Percentiles rank a stretch among this genome's conserved stretches.
Evolutionary conservation across 306 rosid species (phyloP).

Genomic region (Quercus parvula): DNA sequence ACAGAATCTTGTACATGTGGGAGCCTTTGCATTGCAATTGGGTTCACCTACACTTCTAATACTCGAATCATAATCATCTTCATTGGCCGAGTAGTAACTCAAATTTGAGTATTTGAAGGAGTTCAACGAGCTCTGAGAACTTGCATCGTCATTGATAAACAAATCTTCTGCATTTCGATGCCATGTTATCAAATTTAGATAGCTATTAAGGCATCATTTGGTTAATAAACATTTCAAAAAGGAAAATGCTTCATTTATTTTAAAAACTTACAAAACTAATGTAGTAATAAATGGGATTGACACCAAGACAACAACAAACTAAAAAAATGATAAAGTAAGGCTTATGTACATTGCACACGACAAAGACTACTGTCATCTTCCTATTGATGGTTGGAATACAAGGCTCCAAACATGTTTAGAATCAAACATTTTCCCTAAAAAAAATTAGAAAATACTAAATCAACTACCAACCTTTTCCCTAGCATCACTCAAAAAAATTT

Average conservation of each 20-base stretch:
- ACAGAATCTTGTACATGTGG: slow-evolving; percentile 59
- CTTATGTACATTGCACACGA: rapidly evolving
- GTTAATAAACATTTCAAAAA: too few relatives aligned
- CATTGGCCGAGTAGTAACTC: slow-evolving; percentile 40
- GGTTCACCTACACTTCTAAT: slow-evolving; percentile 17
- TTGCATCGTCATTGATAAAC: slow-evolving; percentile 44
- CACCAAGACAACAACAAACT: too few relatives aligned
- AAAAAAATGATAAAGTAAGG: too few relatives aligned
- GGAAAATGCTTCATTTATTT: too few relatives aligned
- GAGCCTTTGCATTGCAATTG: slow-evolving; percentile 22
- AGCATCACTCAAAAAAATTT: too few relatives aligned
- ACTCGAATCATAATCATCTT: slow-evolving; percentile 36
- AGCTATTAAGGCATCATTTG: background rate
- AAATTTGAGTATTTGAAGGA: slow-evolving; percentile 54
- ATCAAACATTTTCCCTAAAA: too few relatives aligned
- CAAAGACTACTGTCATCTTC: too few relatives aligned
- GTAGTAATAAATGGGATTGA: background rate
- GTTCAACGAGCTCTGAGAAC: slow-evolving; percentile 54
- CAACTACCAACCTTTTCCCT: too few relatives aligned
- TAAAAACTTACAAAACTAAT: background rate
- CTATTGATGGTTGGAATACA: too few relatives aligned
- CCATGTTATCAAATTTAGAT: background rate
- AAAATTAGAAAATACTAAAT: too few relatives aligned
- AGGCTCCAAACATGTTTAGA: too few relatives aligned
- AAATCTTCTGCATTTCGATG: slow-evolving; percentile 32